Conservation (phyloP, 129 eudicot genomes). For the carrot (Daucus carota) region DH1_v3.0 NC_030389.2:34482001-34482500, state of each 20-base stretch:
- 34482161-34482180: background rate
- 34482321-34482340: background rate
- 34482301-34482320: background rate
- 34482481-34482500: background rate
- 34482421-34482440: background rate
- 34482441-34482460: background rate
- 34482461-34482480: background rate
- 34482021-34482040: too few relatives aligned
- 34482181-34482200: background rate
- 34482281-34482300: background rate
- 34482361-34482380: background rate
- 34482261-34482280: background rate
- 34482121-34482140: background rate
- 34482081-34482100: background rate
- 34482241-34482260: background rate
- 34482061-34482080: background rate
- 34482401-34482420: background rate
- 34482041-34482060: background rate
- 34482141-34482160: background rate
- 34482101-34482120: background rate
- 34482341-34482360: background rate
- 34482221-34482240: background rate
- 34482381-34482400: background rate
- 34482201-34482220: background rate
- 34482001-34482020: background rate